Conservation (phyloP, 495 filamentous ascomycete species). For the Annulohypoxylon moriforme region DNA sequence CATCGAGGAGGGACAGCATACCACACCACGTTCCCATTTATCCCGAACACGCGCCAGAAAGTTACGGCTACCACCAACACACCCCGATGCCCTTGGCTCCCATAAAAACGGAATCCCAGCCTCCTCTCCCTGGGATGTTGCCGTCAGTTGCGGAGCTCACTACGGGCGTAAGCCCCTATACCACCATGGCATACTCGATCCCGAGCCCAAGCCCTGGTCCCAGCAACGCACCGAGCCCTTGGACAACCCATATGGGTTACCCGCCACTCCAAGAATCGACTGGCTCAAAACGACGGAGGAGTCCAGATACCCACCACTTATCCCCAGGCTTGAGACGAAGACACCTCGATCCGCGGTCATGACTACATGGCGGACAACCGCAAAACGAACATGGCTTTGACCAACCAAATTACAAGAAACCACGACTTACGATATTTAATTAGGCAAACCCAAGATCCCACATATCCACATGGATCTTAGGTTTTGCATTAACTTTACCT, state of each 20-base stretch:
- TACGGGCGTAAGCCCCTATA: constrained; percentile 65
- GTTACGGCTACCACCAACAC: constrained; percentile 48
- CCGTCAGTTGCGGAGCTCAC: constrained; percentile 67
- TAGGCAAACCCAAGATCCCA: constrained; percentile 2
- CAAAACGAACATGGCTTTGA: constrained; percentile 2
- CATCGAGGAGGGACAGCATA: constrained; percentile 59
- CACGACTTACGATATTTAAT: constrained; percentile 8
- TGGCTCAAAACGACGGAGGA: constrained; percentile 54
- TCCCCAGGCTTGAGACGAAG: constrained; percentile 59
- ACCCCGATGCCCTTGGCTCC: constrained; percentile 55
- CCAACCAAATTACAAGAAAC: no score
- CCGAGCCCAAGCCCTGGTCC: constrained; percentile 52
- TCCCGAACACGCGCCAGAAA: constrained; percentile 46
- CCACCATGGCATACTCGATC: constrained; percentile 61
- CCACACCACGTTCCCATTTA: constrained; percentile 52
- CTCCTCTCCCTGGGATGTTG: constrained; percentile 52
- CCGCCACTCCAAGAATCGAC: constrained; percentile 46
- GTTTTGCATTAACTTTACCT: neutral
- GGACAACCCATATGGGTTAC: constrained; percentile 56
- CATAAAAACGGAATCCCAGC: constrained; percentile 51
- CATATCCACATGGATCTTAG: neutral
- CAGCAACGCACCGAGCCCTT: constrained; percentile 57
- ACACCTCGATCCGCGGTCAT: constrained; percentile 50
- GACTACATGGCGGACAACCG: neutral
- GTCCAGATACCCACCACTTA: constrained; percentile 52